Percentiles rank a stretch among this genome's conserved stretches.
These are phyloP conservation scores for Gentiana straminea DNA, from an alignment of 257 asterid genomes.

Conservation along the genomic window DNA sequence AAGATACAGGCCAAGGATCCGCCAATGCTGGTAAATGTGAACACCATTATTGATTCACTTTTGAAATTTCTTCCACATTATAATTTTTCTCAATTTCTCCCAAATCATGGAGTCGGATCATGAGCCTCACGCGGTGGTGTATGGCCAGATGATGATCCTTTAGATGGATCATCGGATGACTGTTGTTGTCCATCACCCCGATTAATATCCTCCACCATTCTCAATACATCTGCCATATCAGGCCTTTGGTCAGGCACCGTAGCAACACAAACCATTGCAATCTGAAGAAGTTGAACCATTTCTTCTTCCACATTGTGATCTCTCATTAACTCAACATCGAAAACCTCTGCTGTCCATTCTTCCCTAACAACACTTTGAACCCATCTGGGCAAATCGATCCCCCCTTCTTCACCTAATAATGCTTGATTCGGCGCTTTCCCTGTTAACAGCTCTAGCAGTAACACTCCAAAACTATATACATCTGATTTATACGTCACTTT, in stretches of 20 bases:
- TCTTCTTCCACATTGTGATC: slow-evolving; percentile 91
- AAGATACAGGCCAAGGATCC: too few relatives aligned
- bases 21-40: too few relatives aligned
- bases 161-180: slow-evolving; percentile 67
- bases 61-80: too few relatives aligned
- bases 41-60: too few relatives aligned
- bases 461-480: slow-evolving; percentile 83
- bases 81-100: not conserved
- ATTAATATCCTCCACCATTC: slow-evolving; percentile 78
- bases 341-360: slow-evolving; percentile 98
- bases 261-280: slow-evolving; percentile 89
- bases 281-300: slow-evolving; percentile 94
- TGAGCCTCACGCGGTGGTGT: slow-evolving; percentile 67
- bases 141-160: slow-evolving; percentile 60
- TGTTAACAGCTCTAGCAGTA: slow-evolving; percentile 66
- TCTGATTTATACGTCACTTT: slow-evolving; percentile 71
- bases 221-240: slow-evolving; percentile 53
- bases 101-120: slow-evolving; percentile 31
- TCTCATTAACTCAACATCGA: slow-evolving; percentile 90
- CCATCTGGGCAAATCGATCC: slow-evolving; percentile 88
- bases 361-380: slow-evolving; percentile 94
- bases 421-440: slow-evolving; percentile 97
- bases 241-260: slow-evolving; percentile 81
- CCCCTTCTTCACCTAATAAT: slow-evolving; percentile 81
- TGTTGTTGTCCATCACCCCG: slow-evolving; percentile 49